Base-by-base conservation (phyloP, 495 filamentous ascomycete genomes). In the Aspergillus bridgeri region DNA sequence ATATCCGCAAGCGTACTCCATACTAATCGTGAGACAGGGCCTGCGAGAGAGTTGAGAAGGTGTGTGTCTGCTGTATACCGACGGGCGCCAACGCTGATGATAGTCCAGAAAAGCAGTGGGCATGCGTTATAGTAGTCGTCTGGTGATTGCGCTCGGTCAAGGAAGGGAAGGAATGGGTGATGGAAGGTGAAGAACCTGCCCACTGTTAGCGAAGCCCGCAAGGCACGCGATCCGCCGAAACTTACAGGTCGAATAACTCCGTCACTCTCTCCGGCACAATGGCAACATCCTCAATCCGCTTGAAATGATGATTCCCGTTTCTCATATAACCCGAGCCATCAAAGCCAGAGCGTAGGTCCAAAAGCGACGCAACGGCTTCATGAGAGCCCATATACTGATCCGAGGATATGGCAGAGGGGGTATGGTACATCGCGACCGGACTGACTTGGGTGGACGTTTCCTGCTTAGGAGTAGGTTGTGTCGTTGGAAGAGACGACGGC, bases 1-100 rank as follows among this genome's bases (percentile, higher is more conserved):
- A 92, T 85, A 51, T 91, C 89, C 42, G 87, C 86, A 22, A 96
- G 74, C 1, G 90, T 91, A 45, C 83, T 83, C 91, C 91, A 96
- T 5, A 96, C 79, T 46, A 94, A 73, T 54, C 86, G 81, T 11
- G 86, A 88, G 47, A 95, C 74, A 19, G 90, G 91, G 0, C 79
- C 82, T 15, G 89, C 80, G 4, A 97, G 77, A 42, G 84, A 82
- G 25, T 81, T 86, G 53, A 96, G 75, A 22, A 93, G 78, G 17
- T 74, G 73, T 0, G 84, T 78, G 60, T 93, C 89, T 8, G 76
- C 67, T 45, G 80, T 76, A 60, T 86, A 92, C 15, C 89, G 87
- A 25, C 92, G 83, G 29, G 89, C 84, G 29, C 90, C 92, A 57
- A 96, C 85, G 42, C 88, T 84, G 49, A 95, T 82, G 48, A 96